These are phyloP conservation scores for Curvularia spicifera DNA, from an alignment of 2,329 filamentous ascomycete genomes.

Conservation along the genomic window DNA sequence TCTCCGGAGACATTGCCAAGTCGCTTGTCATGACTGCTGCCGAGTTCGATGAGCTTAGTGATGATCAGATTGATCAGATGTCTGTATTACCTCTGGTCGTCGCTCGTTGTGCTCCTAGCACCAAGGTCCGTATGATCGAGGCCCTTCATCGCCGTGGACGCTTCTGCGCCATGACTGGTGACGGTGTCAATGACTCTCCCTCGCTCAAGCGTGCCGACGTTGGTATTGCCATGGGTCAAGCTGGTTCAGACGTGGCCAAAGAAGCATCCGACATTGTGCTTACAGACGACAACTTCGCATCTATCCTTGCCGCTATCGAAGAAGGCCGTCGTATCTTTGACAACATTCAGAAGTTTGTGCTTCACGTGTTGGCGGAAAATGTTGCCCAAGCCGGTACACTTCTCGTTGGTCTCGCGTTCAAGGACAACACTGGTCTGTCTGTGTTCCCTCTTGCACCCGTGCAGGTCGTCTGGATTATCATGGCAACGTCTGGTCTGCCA, in stretches of 20 bases:
- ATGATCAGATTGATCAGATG: constrained; percentile 52
- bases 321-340: constrained; percentile 55
- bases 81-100: constrained; percentile 52
- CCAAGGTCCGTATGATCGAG: constrained; percentile 55
- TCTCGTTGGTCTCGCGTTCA: constrained; percentile 46
- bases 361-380: constrained; percentile 43
- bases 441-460: constrained; percentile 48
- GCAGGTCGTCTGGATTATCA: constrained; percentile 50
- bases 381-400: constrained; percentile 46
- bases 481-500: constrained; percentile 47
- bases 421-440: constrained; percentile 40
- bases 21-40: constrained; percentile 46
- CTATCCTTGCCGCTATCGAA: constrained; percentile 54
- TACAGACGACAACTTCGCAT: constrained; percentile 55
- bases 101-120: constrained; percentile 53
- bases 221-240: constrained; percentile 54
- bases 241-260: constrained; percentile 54
- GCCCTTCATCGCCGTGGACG: constrained; percentile 51
- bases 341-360: constrained; percentile 54
- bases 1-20: constrained; percentile 35
- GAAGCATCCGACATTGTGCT: constrained; percentile 55
- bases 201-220: constrained; percentile 55
- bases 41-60: constrained; percentile 52
- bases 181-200: constrained; percentile 56
- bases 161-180: constrained; percentile 54